A percentile compares a stretch with the other conserved stretches of the same genome.
Conservation (phyloP, 2,329 filamentous ascomycete genomes). For the Penicillium sp. region DNA sequence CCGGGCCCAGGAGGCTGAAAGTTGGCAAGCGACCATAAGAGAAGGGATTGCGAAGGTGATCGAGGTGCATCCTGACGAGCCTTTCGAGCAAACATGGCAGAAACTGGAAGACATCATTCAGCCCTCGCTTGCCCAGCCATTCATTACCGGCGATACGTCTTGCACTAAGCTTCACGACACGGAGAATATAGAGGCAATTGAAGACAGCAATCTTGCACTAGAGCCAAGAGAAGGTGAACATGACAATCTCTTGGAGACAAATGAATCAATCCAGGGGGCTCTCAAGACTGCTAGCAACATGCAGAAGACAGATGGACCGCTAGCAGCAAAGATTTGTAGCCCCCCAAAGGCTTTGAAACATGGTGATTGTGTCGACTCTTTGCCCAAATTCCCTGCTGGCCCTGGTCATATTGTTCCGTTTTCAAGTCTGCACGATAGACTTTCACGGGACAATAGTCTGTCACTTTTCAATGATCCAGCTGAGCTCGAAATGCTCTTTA, state of each 20-base stretch:
- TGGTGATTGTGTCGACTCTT: background rate
- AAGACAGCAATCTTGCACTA: background rate
- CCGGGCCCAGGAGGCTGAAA: conserved; percentile 29
- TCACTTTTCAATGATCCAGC: conserved; percentile 23
- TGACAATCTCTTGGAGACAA: background rate
- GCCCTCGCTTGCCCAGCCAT: background rate
- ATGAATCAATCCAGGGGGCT: background rate
- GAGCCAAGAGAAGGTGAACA: background rate
- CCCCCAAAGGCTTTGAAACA: background rate
- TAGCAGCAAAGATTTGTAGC: background rate
- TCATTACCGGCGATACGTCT: background rate
- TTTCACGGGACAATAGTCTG: conserved; percentile 16
- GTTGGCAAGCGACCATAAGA: conserved; percentile 23
- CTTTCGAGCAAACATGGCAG: conserved; percentile 21
- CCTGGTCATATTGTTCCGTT: conserved; percentile 34
- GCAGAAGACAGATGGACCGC: background rate
- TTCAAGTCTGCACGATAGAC: conserved; percentile 28
- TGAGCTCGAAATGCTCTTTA: conserved; percentile 34
- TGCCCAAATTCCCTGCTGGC: conserved; percentile 6
- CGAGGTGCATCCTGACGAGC: conserved; percentile 16
- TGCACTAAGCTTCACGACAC: background rate
- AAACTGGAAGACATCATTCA: conserved; percentile 22
- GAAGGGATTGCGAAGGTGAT: conserved; percentile 20
- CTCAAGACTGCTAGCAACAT: background rate
- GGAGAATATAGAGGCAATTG: background rate